A percentile compares a stretch with the other conserved stretches of the same genome.
phyloP scores from a whole-genome alignment of 2,329 filamentous ascomycete species.

The Penicillium olsonii region DNA sequence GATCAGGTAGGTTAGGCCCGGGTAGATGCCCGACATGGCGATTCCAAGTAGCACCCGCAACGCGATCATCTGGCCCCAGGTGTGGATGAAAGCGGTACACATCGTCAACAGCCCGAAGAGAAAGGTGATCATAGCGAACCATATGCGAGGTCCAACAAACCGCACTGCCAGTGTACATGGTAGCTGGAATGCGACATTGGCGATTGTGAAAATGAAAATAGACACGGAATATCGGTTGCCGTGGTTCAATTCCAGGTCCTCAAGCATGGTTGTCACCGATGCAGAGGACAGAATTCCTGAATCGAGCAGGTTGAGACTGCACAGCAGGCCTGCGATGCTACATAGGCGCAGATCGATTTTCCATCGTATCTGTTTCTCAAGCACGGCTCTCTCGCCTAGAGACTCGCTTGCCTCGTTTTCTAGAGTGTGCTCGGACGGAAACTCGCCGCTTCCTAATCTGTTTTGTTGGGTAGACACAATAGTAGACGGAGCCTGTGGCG shows the following conservation, averaged over 20 bases:
- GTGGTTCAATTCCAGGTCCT: constrained; percentile 60
- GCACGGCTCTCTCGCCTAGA: constrained; percentile 20
- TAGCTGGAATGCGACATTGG: constrained; percentile 67
- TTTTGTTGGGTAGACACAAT: background rate
- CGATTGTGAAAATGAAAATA: constrained; percentile 73
- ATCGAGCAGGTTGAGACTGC: constrained; percentile 69
- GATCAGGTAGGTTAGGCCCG: constrained; percentile 47
- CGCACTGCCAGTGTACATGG: constrained; percentile 68
- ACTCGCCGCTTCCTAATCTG: background rate
- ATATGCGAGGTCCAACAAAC: constrained; percentile 63
- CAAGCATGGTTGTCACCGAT: constrained; percentile 67
- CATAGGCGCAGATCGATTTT: constrained; percentile 70
- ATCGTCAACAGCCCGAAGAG: constrained; percentile 66
- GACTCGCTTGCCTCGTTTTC: background rate
- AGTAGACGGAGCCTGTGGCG: background rate
- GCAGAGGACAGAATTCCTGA: constrained; percentile 70
- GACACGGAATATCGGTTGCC: constrained; percentile 68
- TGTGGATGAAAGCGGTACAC: constrained; percentile 67
- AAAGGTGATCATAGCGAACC: constrained; percentile 62
- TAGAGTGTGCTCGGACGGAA: background rate
- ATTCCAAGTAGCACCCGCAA: constrained; percentile 67
- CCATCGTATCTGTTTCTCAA: constrained; percentile 55
- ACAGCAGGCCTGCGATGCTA: constrained; percentile 70
- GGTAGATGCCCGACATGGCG: constrained; percentile 55
- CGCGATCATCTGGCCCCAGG: constrained; percentile 70